These are phyloP conservation scores for Fremontodendron californicum DNA, from an alignment of 345 rosid species.

Conservation along the genomic window DNA sequence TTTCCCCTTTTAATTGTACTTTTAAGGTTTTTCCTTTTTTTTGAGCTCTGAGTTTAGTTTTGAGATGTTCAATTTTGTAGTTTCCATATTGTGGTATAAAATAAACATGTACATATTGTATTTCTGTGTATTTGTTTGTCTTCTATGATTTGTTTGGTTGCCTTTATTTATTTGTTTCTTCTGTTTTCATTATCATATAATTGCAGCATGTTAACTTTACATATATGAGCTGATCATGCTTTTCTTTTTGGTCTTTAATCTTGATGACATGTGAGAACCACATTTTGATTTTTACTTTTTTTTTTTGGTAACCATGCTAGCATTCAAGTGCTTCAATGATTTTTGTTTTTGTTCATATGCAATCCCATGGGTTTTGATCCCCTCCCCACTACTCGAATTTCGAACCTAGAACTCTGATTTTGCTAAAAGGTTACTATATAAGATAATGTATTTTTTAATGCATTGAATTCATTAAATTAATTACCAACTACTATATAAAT, in stretches of 20 bases:
- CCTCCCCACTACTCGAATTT: background rate
- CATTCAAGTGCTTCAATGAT: background rate
- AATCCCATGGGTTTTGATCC: background rate
- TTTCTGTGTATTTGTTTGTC: background rate
- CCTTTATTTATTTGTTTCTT: background rate
- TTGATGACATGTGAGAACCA: slow-evolving; percentile 18
- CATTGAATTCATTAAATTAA: too few relatives aligned
- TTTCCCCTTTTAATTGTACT: background rate
- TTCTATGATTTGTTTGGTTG: background rate
- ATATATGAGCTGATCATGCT: background rate
- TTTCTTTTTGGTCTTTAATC: slow-evolving; percentile 5
- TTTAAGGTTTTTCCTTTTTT: background rate
- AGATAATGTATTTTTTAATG: too few relatives aligned
- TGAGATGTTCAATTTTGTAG: background rate
- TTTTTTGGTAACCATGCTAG: too few relatives aligned
- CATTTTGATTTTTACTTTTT: background rate
- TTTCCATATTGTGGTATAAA: background rate
- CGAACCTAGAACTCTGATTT: background rate
- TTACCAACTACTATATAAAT: too few relatives aligned
- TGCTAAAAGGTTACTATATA: too few relatives aligned
- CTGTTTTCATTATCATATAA: background rate
- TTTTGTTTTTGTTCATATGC: background rate
- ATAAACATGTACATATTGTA: background rate
- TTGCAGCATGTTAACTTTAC: background rate
- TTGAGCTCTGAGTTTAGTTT: background rate